A percentile compares a stretch with the other conserved stretches of the same genome.
Conservation (phyloP, 2,329 filamentous ascomycete genomes). For the Aspergillus amoenus region DNA sequence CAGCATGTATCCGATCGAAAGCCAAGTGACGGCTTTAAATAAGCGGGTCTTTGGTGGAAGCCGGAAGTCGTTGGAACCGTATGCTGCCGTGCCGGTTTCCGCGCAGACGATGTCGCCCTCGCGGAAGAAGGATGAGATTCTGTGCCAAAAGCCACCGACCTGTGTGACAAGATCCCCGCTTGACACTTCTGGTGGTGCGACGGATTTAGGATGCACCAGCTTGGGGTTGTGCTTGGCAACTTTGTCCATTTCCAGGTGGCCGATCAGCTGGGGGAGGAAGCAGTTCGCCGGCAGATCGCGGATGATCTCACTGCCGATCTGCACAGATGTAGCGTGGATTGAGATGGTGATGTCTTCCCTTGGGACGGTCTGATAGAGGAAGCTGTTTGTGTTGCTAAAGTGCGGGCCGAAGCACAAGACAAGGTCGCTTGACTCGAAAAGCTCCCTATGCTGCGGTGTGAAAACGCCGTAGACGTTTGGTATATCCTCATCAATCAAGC, state of each 20-base stretch:
- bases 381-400: slow-evolving; percentile 49
- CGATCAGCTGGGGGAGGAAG: slow-evolving; percentile 68
- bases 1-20: slow-evolving; percentile 62
- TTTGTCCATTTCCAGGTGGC: slow-evolving; percentile 57
- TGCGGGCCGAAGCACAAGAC: slow-evolving; percentile 44
- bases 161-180: slow-evolving; percentile 42
- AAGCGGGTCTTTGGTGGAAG: slow-evolving; percentile 51
- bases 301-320: slow-evolving; percentile 76
- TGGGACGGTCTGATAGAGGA: slow-evolving; percentile 77
- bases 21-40: slow-evolving; percentile 57
- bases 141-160: slow-evolving; percentile 52
- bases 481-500: slow-evolving; percentile 48
- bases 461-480: slow-evolving; percentile 52
- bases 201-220: slow-evolving; percentile 37
- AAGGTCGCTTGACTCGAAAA: slow-evolving; percentile 41
- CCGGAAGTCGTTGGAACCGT: slow-evolving; percentile 53
- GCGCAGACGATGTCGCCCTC: slow-evolving; percentile 57
- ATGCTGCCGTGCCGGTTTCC: slow-evolving; percentile 59
- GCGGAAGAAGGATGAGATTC: slow-evolving; percentile 48
- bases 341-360: slow-evolving; percentile 77
- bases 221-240: slow-evolving; percentile 41
- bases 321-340: slow-evolving; percentile 72
- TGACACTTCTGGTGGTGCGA: slow-evolving; percentile 37
- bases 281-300: slow-evolving; percentile 75
- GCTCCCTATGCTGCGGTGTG: slow-evolving; percentile 18